Percentiles rank a stretch among this genome's conserved stretches.
Conservation (phyloP, 495 filamentous ascomycete genomes). For the Sabuloglossum arenarium region DNA sequence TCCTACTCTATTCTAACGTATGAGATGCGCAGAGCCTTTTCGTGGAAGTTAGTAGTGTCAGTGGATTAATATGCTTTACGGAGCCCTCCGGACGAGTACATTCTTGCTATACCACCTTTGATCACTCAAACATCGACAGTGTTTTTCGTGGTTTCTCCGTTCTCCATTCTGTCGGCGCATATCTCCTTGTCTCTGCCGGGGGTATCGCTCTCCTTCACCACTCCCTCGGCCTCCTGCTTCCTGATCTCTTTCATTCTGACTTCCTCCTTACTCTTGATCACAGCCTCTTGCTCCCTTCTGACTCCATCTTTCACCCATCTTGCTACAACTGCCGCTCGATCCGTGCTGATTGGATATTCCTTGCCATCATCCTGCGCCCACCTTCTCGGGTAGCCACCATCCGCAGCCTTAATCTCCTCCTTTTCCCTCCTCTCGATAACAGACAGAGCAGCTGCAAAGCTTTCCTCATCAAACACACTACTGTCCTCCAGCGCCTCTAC, state of each 20-base stretch:
- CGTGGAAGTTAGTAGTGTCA: too few species aligned
- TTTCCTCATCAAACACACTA: constrained; percentile 39
- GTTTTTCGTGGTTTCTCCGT: too few species aligned
- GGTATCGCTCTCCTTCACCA: too few species aligned
- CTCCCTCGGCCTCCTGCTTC: too few species aligned
- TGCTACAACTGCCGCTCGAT: constrained; percentile 42
- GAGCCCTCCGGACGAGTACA: too few species aligned
- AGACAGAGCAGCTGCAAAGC: constrained; percentile 36
- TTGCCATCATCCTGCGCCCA: constrained; percentile 40
- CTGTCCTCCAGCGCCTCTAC: constrained; percentile 43
- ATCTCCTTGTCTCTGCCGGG: too few species aligned
- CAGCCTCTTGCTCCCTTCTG: not conserved
- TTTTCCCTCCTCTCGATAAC: constrained; percentile 29
- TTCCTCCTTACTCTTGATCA: not conserved
- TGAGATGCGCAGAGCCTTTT: too few species aligned
- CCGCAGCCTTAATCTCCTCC: constrained; percentile 8
- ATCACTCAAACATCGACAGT: too few species aligned
- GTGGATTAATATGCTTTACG: too few species aligned
- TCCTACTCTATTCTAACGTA: too few species aligned
- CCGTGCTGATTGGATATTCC: constrained; percentile 48
- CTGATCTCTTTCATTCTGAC: not conserved
- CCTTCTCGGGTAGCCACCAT: constrained; percentile 23
- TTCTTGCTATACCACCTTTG: too few species aligned
- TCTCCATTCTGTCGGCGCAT: too few species aligned
- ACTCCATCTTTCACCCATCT: constrained; percentile 32